Percentiles rank a stretch among this genome's conserved stretches.
These are phyloP conservation scores for Corinectria fuckeliana DNA, from an alignment of 2,329 filamentous ascomycete species.

Conservation along the genomic window DNA sequence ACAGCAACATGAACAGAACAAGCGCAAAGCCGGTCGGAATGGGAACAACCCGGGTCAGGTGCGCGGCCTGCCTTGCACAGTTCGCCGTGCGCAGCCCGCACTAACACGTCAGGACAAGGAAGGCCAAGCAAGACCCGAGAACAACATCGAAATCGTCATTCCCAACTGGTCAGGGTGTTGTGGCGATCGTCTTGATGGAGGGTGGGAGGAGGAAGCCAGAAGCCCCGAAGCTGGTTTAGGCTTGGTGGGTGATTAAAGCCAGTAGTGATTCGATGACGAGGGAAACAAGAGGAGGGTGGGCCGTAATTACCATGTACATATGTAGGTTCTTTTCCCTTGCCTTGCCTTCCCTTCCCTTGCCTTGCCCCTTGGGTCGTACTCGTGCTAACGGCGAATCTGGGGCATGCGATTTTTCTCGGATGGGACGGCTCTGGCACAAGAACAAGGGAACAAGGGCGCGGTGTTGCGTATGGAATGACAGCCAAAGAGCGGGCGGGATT, in stretches of 20 bases:
- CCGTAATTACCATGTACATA: too few relatives aligned
- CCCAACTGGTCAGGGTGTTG: neutral
- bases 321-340: too few relatives aligned
- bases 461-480: neutral
- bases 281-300: neutral
- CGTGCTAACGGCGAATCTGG: too few relatives aligned
- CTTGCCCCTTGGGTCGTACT: too few relatives aligned
- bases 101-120: slow-evolving; percentile 11
- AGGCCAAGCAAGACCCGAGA: slow-evolving; percentile 6
- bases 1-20: neutral
- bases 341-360: too few relatives aligned
- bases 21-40: neutral
- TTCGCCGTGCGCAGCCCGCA: neutral
- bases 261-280: slow-evolving; percentile 14
- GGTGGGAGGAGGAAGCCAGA: neutral
- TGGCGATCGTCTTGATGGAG: neutral
- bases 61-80: neutral
- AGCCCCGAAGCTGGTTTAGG: neutral
- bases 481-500: neutral
- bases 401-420: neutral
- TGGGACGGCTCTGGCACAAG: neutral
- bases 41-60: neutral
- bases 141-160: slow-evolving; percentile 4
- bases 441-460: neutral
- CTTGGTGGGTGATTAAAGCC: neutral